A percentile compares a stretch with the other conserved stretches of the same genome.
phyloP scores from a whole-genome alignment of 2,329 filamentous ascomycete genomes.

The Fusarium metavorans region DNA sequence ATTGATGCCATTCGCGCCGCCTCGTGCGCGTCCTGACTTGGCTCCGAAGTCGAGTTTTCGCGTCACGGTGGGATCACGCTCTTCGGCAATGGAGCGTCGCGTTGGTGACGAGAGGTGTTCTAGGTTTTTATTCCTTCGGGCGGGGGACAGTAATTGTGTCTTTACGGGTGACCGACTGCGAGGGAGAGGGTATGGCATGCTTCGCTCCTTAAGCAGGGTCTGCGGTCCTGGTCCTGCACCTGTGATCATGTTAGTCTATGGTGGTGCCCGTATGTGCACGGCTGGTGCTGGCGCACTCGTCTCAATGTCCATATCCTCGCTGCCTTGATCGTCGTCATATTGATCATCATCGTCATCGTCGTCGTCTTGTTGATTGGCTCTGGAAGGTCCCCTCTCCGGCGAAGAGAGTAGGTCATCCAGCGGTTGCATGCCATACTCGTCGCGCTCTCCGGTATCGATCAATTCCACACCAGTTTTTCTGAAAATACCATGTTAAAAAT shows the following conservation, averaged over 20 bases:
- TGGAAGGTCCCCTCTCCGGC: slow-evolving; percentile 67
- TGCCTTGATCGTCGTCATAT: slow-evolving; percentile 47
- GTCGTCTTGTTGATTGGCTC: slow-evolving; percentile 39
- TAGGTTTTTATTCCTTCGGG: slow-evolving; percentile 70
- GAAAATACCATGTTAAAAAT: slow-evolving; percentile 18
- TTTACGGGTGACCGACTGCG: slow-evolving; percentile 71
- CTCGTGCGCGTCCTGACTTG: slow-evolving; percentile 19
- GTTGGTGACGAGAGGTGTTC: slow-evolving; percentile 65
- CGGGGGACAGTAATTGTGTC: slow-evolving; percentile 70
- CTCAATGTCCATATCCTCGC: slow-evolving; percentile 66
- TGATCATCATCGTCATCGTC: slow-evolving; percentile 22
- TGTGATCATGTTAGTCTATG: slow-evolving; percentile 47
- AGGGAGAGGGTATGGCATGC: slow-evolving; percentile 60
- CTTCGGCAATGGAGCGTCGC: slow-evolving; percentile 52
- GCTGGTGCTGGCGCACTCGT: slow-evolving; percentile 53
- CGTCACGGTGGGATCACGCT: slow-evolving; percentile 58
- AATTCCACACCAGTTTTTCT: slow-evolving; percentile 93
- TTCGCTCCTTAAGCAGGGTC: slow-evolving; percentile 64
- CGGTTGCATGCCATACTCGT: slow-evolving; percentile 92
- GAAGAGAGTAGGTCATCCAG: slow-evolving; percentile 91
- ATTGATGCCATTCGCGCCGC: slow-evolving; percentile 47
- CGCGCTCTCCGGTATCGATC: slow-evolving; percentile 81
- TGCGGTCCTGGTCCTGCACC: slow-evolving; percentile 66
- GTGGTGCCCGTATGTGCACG: background rate
- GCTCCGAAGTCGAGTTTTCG: slow-evolving; percentile 66